Percentiles rank a stretch among this genome's conserved stretches.
Evolutionary conservation across 805 yeast species (phyloP).

Genomic region (Saccharomycopsis vini): DNA sequence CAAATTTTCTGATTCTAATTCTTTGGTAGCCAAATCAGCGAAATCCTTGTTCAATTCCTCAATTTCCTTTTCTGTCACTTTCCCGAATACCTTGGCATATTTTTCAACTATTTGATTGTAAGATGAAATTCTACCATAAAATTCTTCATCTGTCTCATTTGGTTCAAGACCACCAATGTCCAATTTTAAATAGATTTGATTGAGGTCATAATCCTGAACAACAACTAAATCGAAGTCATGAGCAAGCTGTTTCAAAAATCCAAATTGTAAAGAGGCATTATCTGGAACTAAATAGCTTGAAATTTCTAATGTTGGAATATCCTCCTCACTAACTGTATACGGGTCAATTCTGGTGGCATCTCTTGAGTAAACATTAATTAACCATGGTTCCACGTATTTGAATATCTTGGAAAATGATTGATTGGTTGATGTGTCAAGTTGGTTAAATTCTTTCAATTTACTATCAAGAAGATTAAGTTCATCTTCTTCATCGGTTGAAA

Average conservation of each 20-base stretch:
- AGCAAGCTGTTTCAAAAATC: constrained; percentile 55
- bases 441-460: constrained; percentile 8
- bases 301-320: constrained; percentile 37
- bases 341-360: constrained; percentile 8
- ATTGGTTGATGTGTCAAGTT: constrained; percentile 5
- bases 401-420: constrained; percentile 14
- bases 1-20: constrained; percentile 12
- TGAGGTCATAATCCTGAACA: constrained; percentile 47
- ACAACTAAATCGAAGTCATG: constrained; percentile 58
- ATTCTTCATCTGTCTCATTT: constrained; percentile 58
- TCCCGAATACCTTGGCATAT: constrained; percentile 51
- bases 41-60: constrained; percentile 26
- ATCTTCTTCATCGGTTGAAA: constrained; percentile 2
- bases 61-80: constrained; percentile 48
- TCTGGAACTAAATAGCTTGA: constrained; percentile 38
- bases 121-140: constrained; percentile 40
- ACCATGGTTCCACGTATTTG: constrained; percentile 36
- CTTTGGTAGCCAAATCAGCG: constrained; percentile 25
- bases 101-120: constrained; percentile 48
- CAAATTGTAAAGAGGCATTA: constrained; percentile 32
- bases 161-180: constrained; percentile 72
- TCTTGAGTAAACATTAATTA: constrained; percentile 28
- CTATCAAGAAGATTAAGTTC: neutral
- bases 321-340: constrained; percentile 21
- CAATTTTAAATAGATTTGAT: constrained; percentile 22